Evolutionary conservation across 257 asterid genomes (phyloP), one percentile per base, ranked within the genome.

Genomic region (Solanum piurae): DNA sequence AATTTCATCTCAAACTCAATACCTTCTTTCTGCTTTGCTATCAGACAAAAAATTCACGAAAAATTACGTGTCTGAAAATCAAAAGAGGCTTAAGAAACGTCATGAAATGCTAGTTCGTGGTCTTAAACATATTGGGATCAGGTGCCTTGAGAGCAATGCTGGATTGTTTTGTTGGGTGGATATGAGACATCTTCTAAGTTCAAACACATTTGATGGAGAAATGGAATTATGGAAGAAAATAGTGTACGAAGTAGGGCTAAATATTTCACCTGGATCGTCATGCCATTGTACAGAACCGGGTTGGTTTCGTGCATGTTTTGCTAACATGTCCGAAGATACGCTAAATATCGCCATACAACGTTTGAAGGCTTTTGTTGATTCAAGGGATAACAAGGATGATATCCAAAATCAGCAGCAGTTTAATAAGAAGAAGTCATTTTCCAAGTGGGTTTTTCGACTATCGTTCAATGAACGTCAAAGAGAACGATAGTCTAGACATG

Each of bases 401-500:
- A 27, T 25, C 20, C 69, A 29, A 29, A 87, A 68, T 40, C 77
- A 87, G 3, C 71, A 89, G 34, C 66, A 83, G 25, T 88, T 88
- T n/a, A 86, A 88, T 89, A 92, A 92, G 36, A 93, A 93, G 69
- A 92, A 91, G 88, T 44, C 88, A 14, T 86, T 93, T 33, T 86
- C 92, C 10, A 94, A 90, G 86, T 94, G 95, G 97, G 92, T 91
- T 93, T 92, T 93, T 85, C 91, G 93, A 72, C 92, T 94, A 37
- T 91, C 97, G 87, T 91, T 91, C 12, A 83, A 91, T 13, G 93
- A 92, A 46, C 93, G 94, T 3, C 94, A 92, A 88, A 91, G 93
- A 31, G 95, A 93, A 86, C 93, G 97, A 60, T 94, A 74, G 52
- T 36, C 1, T 73, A 72, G 16, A 0, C 44, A 29, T 1, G 4